phyloP scores from a whole-genome alignment of 2,329 filamentous ascomycete species.

The Colletotrichum sp. region DNA sequence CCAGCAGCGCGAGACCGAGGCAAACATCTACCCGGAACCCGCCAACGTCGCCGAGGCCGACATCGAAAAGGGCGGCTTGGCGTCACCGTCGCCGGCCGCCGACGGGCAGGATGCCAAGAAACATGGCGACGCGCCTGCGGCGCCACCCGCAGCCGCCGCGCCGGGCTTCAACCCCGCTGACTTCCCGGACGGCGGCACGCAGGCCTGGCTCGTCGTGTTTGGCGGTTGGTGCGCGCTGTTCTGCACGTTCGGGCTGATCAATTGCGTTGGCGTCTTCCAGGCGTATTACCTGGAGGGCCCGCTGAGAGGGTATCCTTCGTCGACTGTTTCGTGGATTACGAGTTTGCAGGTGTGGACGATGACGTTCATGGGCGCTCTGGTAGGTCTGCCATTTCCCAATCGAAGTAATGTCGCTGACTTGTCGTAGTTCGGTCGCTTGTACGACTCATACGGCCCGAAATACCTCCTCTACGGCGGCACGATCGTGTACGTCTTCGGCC shows the following conservation, averaged over 20 bases:
- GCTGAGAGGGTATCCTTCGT: slow-evolving; percentile 51
- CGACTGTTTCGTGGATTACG: slow-evolving; percentile 64
- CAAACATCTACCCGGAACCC: slow-evolving; percentile 37
- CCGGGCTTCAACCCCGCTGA: slow-evolving; percentile 46
- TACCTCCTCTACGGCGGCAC: slow-evolving; percentile 59
- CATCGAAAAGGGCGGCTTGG: slow-evolving; percentile 34
- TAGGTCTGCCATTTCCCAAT: slow-evolving; percentile 34
- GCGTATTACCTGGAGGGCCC: slow-evolving; percentile 59
- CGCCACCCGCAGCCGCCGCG: slow-evolving; percentile 11
- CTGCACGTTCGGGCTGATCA: slow-evolving; percentile 49
- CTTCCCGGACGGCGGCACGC: slow-evolving; percentile 63
- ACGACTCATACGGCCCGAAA: slow-evolving; percentile 68
- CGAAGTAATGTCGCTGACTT: not conserved
- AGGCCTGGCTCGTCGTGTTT: slow-evolving; percentile 63
- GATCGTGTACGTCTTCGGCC: slow-evolving; percentile 62
- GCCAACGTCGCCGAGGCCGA: slow-evolving; percentile 32
- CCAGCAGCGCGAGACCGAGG: slow-evolving; percentile 35
- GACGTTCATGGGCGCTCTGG: slow-evolving; percentile 53
- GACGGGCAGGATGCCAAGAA: slow-evolving; percentile 16
- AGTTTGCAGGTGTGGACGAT: slow-evolving; percentile 56
- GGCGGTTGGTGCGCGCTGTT: slow-evolving; percentile 49
- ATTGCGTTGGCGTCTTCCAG: slow-evolving; percentile 61
- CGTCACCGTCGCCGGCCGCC: not conserved
- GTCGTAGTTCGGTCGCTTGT: slow-evolving; percentile 59
- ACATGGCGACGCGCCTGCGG: not conserved